Evolutionary conservation across 345 rosid genomes (phyloP), one percentile per base, ranked within the genome.

Genomic region (Arabis alpina): DNA sequence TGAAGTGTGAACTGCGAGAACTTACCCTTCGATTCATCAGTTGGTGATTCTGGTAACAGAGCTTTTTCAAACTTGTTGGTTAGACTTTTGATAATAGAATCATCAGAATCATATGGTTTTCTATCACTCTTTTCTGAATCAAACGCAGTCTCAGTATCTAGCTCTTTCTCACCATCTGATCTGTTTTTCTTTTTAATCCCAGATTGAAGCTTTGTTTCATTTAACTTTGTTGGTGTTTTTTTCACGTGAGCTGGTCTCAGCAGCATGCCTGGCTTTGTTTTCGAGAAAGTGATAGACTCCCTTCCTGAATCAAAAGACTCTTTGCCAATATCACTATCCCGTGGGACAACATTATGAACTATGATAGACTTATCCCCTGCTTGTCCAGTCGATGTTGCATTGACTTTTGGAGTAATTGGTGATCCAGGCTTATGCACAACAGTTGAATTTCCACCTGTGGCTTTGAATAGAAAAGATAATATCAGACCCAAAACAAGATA

Each of bases 181-280:
- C 60, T 64, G 10, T 62, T 70, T 74, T 75, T 63, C 62, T 54
- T 49, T 19, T 36, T 40, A 59, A 48, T 79, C 77, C 61, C 83
- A 58, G 80, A 80, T 47, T 83, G 93, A 75, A 75, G 78, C 80
- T 76, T 80, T 40, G 84, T 88, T 24, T 81, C 70, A 36, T 85
- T 90, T 57, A 30, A 58, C 82, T 86, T 90, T 78, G 74, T 70
- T 37, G 91, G 84, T 41, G 80, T 81, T 75, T 70, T 87, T 61
- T 82, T 87, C 19, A 72, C 59, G 80, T 89, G 88, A 80, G 93
- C 91, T 25, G 99, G 99, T 79, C 87, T 88, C 45, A 92, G 89
- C 71, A 89, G 76, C 99, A 94, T 88, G 27, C 99, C 98, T 1
- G 96, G 95, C 68, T 79, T 91, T 19, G 99, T 94, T 86, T 70